Conservation (phyloP, 495 filamentous ascomycete genomes). For the Parachaetomium inaequale region DNA sequence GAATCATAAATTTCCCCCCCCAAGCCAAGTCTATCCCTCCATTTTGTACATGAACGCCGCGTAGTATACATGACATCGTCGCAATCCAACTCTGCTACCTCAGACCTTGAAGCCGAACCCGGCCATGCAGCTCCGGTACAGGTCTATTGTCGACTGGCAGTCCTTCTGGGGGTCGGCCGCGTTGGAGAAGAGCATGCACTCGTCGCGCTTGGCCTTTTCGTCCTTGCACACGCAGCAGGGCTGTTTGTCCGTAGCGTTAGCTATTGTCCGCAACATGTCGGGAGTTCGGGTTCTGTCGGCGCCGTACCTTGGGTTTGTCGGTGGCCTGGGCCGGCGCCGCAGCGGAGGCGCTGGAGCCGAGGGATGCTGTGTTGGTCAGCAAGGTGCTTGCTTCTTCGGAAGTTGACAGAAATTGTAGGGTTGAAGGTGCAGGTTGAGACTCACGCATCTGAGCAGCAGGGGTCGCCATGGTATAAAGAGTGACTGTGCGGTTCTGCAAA, state of each 20-base stretch:
- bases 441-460: constrained; percentile 36
- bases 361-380: constrained; percentile 25
- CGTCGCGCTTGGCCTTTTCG: constrained; percentile 87
- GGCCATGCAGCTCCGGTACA: constrained; percentile 89
- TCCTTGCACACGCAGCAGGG: constrained; percentile 97
- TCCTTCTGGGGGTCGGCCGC: constrained; percentile 70
- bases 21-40: constrained; percentile 13
- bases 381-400: background rate
- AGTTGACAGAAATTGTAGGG: no score
- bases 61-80: constrained; percentile 18
- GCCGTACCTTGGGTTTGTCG: constrained; percentile 48
- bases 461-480: constrained; percentile 32
- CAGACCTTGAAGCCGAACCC: constrained; percentile 85
- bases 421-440: constrained; percentile 17
- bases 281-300: background rate
- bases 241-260: constrained; percentile 41
- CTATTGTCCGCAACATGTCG: background rate
- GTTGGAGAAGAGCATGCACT: constrained; percentile 97
- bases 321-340: constrained; percentile 20
- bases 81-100: constrained; percentile 6
- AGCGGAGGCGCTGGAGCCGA: constrained; percentile 28
- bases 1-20: background rate
- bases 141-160: constrained; percentile 74
- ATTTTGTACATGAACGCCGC: constrained; percentile 1
- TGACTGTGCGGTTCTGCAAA: background rate